Percentiles rank a stretch among this genome's conserved stretches.
Conservation (phyloP, 352 stramenopile genomes). For the Thalassiosira livingstoniorum region DNA sequence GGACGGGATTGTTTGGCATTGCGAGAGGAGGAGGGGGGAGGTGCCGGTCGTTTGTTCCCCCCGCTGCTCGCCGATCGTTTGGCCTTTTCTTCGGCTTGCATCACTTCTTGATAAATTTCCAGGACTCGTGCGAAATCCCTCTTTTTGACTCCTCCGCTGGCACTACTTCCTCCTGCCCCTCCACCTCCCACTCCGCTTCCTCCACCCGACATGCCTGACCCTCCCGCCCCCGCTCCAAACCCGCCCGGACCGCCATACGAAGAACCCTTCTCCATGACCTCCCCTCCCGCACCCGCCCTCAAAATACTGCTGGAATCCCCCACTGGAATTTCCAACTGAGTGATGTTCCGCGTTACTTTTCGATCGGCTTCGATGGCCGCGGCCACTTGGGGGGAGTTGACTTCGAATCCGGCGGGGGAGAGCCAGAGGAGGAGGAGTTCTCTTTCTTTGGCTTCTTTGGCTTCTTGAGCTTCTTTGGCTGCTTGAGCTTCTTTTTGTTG, state of each 20-base stretch:
- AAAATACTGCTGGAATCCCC: slow-evolving; percentile 81
- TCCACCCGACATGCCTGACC: not conserved
- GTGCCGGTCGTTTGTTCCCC: slow-evolving; percentile 30
- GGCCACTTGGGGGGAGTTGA: slow-evolving; percentile 54
- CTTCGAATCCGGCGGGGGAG: slow-evolving; percentile 59
- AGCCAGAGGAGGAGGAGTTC: slow-evolving; percentile 55
- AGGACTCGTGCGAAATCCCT: slow-evolving; percentile 75
- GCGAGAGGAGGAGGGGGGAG: slow-evolving; percentile 14
- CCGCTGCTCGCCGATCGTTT: slow-evolving; percentile 29
- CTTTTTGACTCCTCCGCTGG: slow-evolving; percentile 38
- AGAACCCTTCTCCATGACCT: slow-evolving; percentile 43
- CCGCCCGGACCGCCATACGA: not conserved
- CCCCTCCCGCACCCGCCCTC: slow-evolving; percentile 55
- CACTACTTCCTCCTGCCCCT: not conserved
- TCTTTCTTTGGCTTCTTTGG: slow-evolving; percentile 45
- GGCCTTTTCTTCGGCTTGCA: slow-evolving; percentile 45
- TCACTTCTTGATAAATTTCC: slow-evolving; percentile 76
- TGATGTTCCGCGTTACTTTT: slow-evolving; percentile 54
- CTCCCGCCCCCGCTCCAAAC: not conserved
- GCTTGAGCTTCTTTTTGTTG: too few species aligned
- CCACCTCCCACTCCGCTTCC: not conserved
- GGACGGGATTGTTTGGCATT: slow-evolving; percentile 1
- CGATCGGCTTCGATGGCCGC: slow-evolving; percentile 53
- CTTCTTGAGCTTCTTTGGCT: too few species aligned
- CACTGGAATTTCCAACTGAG: slow-evolving; percentile 79